Base-by-base conservation (phyloP, 2,329 filamentous ascomycete genomes). In the Akanthomyces dipterigenus region DNA sequence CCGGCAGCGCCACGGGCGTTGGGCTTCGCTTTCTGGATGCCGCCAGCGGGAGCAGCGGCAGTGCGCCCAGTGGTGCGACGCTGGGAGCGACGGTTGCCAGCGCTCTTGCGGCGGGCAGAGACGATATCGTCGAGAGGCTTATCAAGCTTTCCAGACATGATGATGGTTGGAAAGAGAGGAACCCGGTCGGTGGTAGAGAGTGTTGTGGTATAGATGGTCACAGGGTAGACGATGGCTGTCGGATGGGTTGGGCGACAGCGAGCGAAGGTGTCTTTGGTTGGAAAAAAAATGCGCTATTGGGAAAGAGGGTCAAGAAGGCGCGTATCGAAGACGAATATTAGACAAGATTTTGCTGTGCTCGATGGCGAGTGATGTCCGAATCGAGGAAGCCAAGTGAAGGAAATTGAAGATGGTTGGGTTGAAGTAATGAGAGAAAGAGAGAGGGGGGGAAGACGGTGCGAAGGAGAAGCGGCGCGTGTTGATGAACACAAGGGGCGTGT, bases 71-170 rank as follows among this genome's bases (percentile, higher is more conserved):
- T 75, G 57, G 80, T 72, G 67, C 81, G 81, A 64, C 82, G 81
- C 66, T 73, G 71, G 63, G 74, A 74, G 67, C 77, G 77, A 66
- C 82, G 82, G 75, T 77, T 80, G 72, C 74, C 80, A 74, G 77
- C 84, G 78, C 76, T 83, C 70, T 79, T 78, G 69, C 82, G 84
- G 75, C 84, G 87, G 72, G 87, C 89, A 75, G 89, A 91, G 81
- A 96, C 88, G 78, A 99, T 97, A 80, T 97, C 92, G 76, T 98
- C 95, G 69, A 99, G 90, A 80, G 92, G 93, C 82, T 96, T 88
- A 77, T 97, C 92, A 73, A 99, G 89, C 81, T 97, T 97, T 81
- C 86, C 88, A 82, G 91, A 91, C 92, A 96, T 96, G 68, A 70
- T 88, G 77, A 71, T 65, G 65, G 63, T 22, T 62, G 65, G 61